Evolutionary conservation across 1,139 yeast genomes (phyloP).

Genomic region (Candida sp.): DNA sequence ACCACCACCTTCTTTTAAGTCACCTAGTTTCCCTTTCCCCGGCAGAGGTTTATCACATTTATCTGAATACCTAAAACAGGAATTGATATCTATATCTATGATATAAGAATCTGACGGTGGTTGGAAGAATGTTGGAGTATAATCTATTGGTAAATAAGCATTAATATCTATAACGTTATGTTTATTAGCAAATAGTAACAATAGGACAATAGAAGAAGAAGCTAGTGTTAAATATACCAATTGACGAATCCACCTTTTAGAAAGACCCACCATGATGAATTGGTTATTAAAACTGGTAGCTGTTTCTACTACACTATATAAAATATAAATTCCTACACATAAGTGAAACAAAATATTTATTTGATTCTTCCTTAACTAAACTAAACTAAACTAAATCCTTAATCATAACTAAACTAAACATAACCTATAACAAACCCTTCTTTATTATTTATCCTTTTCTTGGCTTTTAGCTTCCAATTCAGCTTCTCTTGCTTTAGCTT

Average conservation of each 20-base stretch:
- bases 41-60: slow-evolving; percentile 32
- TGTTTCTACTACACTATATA: too few species aligned
- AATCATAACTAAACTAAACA: neutral
- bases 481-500: slow-evolving; percentile 25
- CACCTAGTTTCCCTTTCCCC: slow-evolving; percentile 27
- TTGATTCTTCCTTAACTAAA: too few species aligned
- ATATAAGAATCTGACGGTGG: slow-evolving; percentile 35
- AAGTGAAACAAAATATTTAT: too few species aligned
- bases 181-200: slow-evolving; percentile 29
- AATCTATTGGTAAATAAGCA: slow-evolving; percentile 24
- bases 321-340: too few species aligned
- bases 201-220: slow-evolving; percentile 14
- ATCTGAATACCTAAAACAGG: slow-evolving; percentile 25
- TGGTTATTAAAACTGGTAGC: too few species aligned
- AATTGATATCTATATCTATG: slow-evolving; percentile 31
- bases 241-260: slow-evolving; percentile 24
- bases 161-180: slow-evolving; percentile 25
- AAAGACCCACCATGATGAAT: slow-evolving; percentile 16
- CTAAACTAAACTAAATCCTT: too few species aligned
- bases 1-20: slow-evolving; percentile 24
- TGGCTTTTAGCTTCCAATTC: slow-evolving; percentile 8
- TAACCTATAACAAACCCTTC: slow-evolving; percentile 9
- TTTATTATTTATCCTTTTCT: neutral
- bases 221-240: slow-evolving; percentile 17
- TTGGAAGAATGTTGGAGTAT: slow-evolving; percentile 38